Evolutionary conservation across 176 grass and related monocot species (phyloP).

Genomic region (Carex littledalei): DNA sequence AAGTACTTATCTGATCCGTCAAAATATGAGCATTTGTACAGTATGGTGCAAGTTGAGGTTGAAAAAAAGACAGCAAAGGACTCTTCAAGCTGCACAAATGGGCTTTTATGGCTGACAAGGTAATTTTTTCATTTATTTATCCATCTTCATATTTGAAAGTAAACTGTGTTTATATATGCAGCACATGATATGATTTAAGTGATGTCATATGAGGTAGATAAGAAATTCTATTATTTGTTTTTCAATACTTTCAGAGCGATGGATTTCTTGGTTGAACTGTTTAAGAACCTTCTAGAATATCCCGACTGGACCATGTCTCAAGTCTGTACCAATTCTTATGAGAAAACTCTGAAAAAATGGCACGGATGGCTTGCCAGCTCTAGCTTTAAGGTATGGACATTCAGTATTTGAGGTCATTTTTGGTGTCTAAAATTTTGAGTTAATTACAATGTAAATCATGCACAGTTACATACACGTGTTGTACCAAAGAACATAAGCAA

Average conservation of each 20-base stretch:
- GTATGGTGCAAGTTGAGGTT: slow-evolving; percentile 84
- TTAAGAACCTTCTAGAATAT: slow-evolving; percentile 82
- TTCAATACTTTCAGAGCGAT: slow-evolving; percentile 51
- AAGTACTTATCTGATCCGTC: slow-evolving; percentile 69
- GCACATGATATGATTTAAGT: not conserved
- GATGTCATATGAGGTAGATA: not conserved
- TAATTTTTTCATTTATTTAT: slow-evolving; percentile 11
- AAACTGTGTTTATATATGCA: not conserved
- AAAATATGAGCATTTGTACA: slow-evolving; percentile 76
- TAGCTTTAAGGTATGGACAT: slow-evolving; percentile 62
- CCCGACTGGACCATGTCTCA: slow-evolving; percentile 79
- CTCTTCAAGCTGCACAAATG: slow-evolving; percentile 92
- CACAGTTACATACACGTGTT: not conserved
- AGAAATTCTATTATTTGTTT: slow-evolving; percentile 12
- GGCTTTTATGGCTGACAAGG: slow-evolving; percentile 98
- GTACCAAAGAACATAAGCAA: not conserved
- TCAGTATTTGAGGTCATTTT: slow-evolving; percentile 11
- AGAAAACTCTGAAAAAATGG: slow-evolving; percentile 95
- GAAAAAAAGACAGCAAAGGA: slow-evolving; percentile 81
- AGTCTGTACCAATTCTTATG: slow-evolving; percentile 83
- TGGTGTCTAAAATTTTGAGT: not conserved
- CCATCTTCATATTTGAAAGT: not conserved
- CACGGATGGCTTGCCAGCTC: slow-evolving; percentile 96
- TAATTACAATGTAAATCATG: not conserved
- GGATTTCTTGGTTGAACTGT: slow-evolving; percentile 93